These are phyloP conservation scores for Lentinus brumalis DNA, from an alignment of 768 basidiomycete genomes.

Conservation along the genomic window DNA sequence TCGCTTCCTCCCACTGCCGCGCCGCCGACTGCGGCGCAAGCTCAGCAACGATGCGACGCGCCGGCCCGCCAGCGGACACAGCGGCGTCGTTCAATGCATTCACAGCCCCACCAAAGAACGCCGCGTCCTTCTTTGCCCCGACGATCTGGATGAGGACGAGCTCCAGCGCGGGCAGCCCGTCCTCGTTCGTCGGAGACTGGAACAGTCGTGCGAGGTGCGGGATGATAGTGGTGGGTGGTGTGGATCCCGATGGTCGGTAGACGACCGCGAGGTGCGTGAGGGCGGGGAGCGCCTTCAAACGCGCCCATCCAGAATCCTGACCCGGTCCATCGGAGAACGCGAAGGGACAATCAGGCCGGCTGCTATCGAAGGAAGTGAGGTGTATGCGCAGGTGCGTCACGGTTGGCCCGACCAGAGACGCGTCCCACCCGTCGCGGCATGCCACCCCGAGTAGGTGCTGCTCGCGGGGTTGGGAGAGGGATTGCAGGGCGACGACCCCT, in stretches of 20 bases:
- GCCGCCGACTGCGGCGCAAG: constrained; percentile 28
- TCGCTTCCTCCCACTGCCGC: constrained; percentile 32
- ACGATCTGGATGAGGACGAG: constrained; percentile 31
- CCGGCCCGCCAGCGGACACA: constrained; percentile 18
- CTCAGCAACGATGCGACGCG: constrained; percentile 30
- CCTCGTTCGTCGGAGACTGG: background rate
- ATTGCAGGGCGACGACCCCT: constrained; percentile 21
- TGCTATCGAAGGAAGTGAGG: constrained; percentile 26
- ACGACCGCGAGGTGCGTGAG: constrained; percentile 37
- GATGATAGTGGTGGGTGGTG: constrained; percentile 16
- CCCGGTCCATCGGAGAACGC: constrained; percentile 8
- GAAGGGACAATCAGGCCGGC: constrained; percentile 18
- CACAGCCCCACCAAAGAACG: constrained; percentile 18
- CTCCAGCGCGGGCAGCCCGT: constrained; percentile 14
- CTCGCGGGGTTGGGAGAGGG: constrained; percentile 26
- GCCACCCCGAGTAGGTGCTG: constrained; percentile 38
- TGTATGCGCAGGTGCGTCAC: constrained; percentile 39
- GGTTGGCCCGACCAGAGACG: constrained; percentile 30
- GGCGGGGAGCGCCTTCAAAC: constrained; percentile 27
- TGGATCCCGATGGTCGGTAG: constrained; percentile 21
- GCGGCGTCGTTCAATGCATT: constrained; percentile 24
- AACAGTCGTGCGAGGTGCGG: constrained; percentile 22
- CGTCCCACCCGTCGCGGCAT: constrained; percentile 40
- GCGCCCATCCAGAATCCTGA: constrained; percentile 24
- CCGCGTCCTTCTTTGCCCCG: constrained; percentile 16